Evolutionary conservation across 768 basidiomycete genomes (phyloP), one percentile per base, ranked within the genome.

Genomic region (Rhizopogon salebrosus): DNA sequence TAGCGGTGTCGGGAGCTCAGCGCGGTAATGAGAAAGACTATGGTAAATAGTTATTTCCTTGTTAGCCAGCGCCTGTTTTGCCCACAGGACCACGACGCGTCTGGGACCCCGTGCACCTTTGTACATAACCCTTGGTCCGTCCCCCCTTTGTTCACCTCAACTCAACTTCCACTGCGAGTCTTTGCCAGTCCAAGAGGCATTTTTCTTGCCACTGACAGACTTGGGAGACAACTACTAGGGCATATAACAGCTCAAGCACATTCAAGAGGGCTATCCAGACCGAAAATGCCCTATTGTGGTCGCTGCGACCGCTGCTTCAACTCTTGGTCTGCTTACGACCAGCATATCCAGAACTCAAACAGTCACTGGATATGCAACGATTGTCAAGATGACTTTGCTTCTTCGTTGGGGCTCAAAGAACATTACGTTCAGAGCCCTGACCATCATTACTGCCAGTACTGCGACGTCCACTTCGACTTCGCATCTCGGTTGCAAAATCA

Each of bases 401-500:
- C 76, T 0, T 55, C 56, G 56, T 2, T 0, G 1, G 74, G 60
- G 0, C 74, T 80, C 53, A 69, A 66, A 52, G 70, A 81, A 52
- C 85, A 87, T 62, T 83, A 64, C 57, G 70, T 77, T 23, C 72
- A 82, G 49, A 81, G 78, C 59, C 65, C 69, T 6, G 23, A 13
- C 0, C 84, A 85, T 49, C 11, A 62, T 37, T 86, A 77, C 54
- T 87, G 85, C 62, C 75, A 77, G 51, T 35, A 57, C 18, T 86
- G 85, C 63, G 50, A 75, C 27, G 51, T 54, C 14, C 75, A 80
- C 51, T 83, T 80, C 53, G 40, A 59, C 4, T 55, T 66, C 46
- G 20, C 58, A 0, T 18, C 60, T 0, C 67, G 68, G 0, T 71
- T 83, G 1, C 54, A 70, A 0, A 51, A 62, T 0, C 85, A 87